Base-by-base conservation (phyloP, 164 flowering plant species). In the Buxus sempervirens region DNA sequence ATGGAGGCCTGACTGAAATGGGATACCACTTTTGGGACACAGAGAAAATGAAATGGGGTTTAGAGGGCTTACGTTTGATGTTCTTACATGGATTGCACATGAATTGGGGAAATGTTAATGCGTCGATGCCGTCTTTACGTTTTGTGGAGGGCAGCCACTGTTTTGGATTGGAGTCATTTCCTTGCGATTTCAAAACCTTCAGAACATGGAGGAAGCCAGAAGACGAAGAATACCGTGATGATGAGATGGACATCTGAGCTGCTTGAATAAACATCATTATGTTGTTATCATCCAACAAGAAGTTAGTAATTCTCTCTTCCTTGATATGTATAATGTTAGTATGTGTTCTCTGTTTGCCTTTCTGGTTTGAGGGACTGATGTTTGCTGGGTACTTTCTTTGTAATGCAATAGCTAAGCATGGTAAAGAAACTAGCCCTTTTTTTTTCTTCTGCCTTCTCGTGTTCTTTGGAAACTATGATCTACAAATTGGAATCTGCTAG, bases 61-160 rank as follows among this genome's bases (percentile, higher is more conserved):
- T 53, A 53, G 55, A 53, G 55, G 22, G 55, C 55, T 19, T 18
- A 16, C 19, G 55, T 53, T 53, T 53, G n/a, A 53, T 18, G 55
- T 18, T 53, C 21, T 53, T 53, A 21, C 55, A 21, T 1, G 19
- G 55, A 13, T 53, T 53, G 55, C 55, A 53, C 0, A 19, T 53
- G 55, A 21, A 53, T 0, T 18, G 55, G 55, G 21, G 5, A 13
- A 48, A 28, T 14, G 55, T 74, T 54, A 2, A 54, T 26, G 23
- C n/a, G 21, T 54, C 9, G 36, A 75, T 75, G 77, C 70, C 70
- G 21, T 63, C 24, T 12, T n/a, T 75, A 27, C 9, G 27, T 0
- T 74, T 65, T 25, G 21, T 74, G 32, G 77, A 74, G 55, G 63
- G 54, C 32, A 69, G 72, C 61, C 66, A 74, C 19, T 74, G 77